These are phyloP conservation scores for Sporothrix curviconia DNA, from an alignment of 2,329 filamentous ascomycete genomes.

Conservation along the genomic window DNA sequence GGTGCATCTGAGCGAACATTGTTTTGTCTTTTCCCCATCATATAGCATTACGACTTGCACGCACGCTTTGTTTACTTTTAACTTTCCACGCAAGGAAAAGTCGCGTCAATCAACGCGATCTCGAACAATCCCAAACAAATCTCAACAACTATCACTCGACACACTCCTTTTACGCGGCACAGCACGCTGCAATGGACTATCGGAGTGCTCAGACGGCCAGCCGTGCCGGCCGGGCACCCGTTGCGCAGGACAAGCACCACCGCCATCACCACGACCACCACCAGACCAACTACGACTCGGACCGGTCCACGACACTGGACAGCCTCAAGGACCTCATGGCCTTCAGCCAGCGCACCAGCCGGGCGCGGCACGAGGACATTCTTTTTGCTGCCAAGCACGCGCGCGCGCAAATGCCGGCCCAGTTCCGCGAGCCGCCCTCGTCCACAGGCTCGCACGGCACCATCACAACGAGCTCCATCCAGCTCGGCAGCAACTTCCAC, in stretches of 20 bases:
- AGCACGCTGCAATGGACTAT: slow-evolving; percentile 13
- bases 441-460: slow-evolving; percentile 22
- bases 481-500: slow-evolving; percentile 2
- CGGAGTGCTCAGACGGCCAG: slow-evolving; percentile 6
- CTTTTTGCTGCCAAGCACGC: slow-evolving; percentile 17
- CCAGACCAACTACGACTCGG: slow-evolving; percentile 18
- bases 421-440: slow-evolving; percentile 21
- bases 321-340: slow-evolving; percentile 20
- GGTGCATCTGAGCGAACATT: slow-evolving; percentile 4
- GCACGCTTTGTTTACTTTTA: slow-evolving; percentile 15
- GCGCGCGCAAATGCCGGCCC: slow-evolving; percentile 17
- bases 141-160: not conserved
- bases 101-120: slow-evolving; percentile 7
- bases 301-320: slow-evolving; percentile 18
- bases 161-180: too few relatives aligned
- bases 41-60: slow-evolving; percentile 7
- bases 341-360: slow-evolving; percentile 12
- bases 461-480: slow-evolving; percentile 18
- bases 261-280: not conserved
- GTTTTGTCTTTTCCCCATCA: not conserved
- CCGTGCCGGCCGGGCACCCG: slow-evolving; percentile 7
- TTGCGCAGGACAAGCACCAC: slow-evolving; percentile 6
- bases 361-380: slow-evolving; percentile 33
- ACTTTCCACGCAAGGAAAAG: not conserved
- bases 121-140: not conserved